Base-by-base conservation (phyloP, 2,329 filamentous ascomycete genomes). In the Fusarium floridanum region DNA sequence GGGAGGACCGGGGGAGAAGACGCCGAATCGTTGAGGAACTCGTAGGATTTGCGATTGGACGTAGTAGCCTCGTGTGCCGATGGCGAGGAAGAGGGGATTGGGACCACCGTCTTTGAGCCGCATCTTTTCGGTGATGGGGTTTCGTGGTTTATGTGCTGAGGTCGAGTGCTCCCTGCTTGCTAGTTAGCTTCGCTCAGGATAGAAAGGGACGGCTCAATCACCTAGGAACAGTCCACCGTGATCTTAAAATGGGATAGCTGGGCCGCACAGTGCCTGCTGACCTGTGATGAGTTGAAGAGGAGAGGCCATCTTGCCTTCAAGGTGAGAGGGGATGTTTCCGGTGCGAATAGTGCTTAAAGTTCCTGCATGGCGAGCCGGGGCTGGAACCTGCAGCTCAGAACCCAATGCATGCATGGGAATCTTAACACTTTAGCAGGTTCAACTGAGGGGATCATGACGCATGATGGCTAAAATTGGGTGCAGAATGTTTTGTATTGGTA, bases 11-110 rank as follows among this genome's bases (percentile, higher is more conserved):
- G 39, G n/a, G 1, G 57, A 75, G 29, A 73, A 32, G 2, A 73
- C 37, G 8, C 66, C 63, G 17, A 70, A 22, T 14, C 3, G 66
- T 50, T 70, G 66, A 2, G 72, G 73, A 17, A 73, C 17, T n/a
- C 39, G 48, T 1, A 75, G 17, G 8, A 70, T 61, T 41, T n/a
- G 22, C 2, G 69, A 64, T 50, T 70, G 60, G 17, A 72, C 20
- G 14, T 50, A 53, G 22, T 75, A 37, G 10, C 63, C n/a, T 43
- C 56, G n/a, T 14, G n/a, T 34, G 6, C 24, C 61, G 32, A 66
- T 60, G 10, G 22, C 17, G 7, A 72, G 6, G 16, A 43, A 37
- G 29, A 9, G 17, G 16, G 45, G 57, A 39, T 61, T 48, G 1
- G 48, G 48, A 6, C 48, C 48, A n/a, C 48, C 27, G 48, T 53